Base-by-base conservation (phyloP, 495 filamentous ascomycete genomes). In the Penicillium odoratum region DNA sequence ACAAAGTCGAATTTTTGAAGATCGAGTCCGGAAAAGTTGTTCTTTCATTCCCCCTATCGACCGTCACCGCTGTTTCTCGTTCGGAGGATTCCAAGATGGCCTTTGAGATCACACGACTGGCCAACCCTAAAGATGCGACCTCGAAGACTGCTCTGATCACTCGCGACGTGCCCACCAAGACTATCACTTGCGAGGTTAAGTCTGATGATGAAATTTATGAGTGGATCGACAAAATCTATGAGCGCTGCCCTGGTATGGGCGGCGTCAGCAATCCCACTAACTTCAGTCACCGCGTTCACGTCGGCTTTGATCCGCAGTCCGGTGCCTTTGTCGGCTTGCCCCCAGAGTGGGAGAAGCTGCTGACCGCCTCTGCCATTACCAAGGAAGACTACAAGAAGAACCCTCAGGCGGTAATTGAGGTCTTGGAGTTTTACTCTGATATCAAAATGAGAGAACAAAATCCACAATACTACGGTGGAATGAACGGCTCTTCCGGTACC, bases 261-360 rank as follows among this genome's bases (percentile, higher is more conserved):
- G 94, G 94, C 57, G 95, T 98, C 8, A 97, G 93, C 75, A 97
- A 97, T 71, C 94, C 94, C 4, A 97, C 95, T 53, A 96, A 97
- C 72, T 98, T 98, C 73, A 90, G 88, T 21, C 94, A 98, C 70
- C 88, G 92, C 16, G 91, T 98, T 33, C 94, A 98, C 69, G 94
- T 98, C 62, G 95, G 93, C 43, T 98, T 98, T 71, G 95, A 98
- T 69, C 91, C 93, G 25, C 83, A 88, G 40, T 93, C 90, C 10
- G 95, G 95, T 26, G 91, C 90, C 51, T 98, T 98, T 62, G 88
- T 93, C 18, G 94, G 95, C 18, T 74, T 98, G 53, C 94, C 94
- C 3, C 85, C 90, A 25, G 95, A 98, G 78, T 98, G 94, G 94
- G 94, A 94, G 60, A 92, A 93, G 70, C 81, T 98, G 33, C 79